phyloP scores from a whole-genome alignment of 176 grass and related monocot genomes.

The Poa annua region DNA sequence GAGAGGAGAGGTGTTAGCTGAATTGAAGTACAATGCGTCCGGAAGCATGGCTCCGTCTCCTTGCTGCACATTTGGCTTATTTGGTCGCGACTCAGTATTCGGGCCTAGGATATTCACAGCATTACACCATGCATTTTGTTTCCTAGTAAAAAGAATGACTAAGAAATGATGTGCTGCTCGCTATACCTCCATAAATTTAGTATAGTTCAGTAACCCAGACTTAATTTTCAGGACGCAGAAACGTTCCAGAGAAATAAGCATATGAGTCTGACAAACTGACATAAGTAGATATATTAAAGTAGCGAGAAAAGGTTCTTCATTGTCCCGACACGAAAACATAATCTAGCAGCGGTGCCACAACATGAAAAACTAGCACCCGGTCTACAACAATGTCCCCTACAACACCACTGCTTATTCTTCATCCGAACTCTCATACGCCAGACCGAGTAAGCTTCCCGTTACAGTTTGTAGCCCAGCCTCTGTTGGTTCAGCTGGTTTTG shows the following conservation, averaged over 20 bases:
- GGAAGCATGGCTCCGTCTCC: too few species aligned
- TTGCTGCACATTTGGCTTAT: too few species aligned
- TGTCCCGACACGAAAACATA: constrained; percentile 30
- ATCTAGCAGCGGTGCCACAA: not conserved
- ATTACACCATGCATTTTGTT: not conserved
- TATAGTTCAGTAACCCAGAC: not conserved
- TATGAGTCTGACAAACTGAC: not conserved
- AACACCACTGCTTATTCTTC: constrained; percentile 50
- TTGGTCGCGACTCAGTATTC: not conserved
- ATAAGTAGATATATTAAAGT: not conserved
- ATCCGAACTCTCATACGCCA: constrained; percentile 80
- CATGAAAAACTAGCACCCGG: constrained; percentile 43
- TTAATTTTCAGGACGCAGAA: not conserved
- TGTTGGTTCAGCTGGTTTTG: constrained; percentile 22
- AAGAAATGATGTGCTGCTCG: not conserved
- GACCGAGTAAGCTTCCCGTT: constrained; percentile 73
- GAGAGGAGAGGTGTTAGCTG: too few species aligned
- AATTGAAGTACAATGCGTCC: too few species aligned
- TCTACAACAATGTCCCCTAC: constrained; percentile 30
- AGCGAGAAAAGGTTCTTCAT: not conserved
- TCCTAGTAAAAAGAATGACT: too few species aligned
- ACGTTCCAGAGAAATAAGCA: not conserved
- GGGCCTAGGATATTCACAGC: not conserved
- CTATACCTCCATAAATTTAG: not conserved
- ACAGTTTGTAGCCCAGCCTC: constrained; percentile 38